Conservation (phyloP, 1,139 yeast genomes). For the Geotrichum klebahnii region DNA sequence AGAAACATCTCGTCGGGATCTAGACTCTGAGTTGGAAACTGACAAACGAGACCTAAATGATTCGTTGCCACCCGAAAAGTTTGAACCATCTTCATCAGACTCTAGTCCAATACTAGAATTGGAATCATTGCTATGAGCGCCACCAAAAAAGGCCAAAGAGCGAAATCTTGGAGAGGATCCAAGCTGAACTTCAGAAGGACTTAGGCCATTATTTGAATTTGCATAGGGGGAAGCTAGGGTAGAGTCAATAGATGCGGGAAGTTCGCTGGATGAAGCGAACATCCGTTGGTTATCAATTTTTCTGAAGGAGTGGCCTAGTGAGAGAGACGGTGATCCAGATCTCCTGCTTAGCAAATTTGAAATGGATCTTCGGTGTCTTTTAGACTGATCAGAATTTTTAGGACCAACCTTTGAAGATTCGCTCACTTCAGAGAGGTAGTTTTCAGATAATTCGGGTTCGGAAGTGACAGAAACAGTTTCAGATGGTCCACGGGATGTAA, state of each 20-base stretch:
- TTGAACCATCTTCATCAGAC: slow-evolving; percentile 25
- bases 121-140: slow-evolving; percentile 29
- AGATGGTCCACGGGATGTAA: slow-evolving; percentile 2
- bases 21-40: not conserved
- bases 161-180: slow-evolving; percentile 19
- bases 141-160: slow-evolving; percentile 21
- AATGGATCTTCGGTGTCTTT: slow-evolving; percentile 12
- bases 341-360: slow-evolving; percentile 17
- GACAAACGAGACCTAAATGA: not conserved
- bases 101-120: slow-evolving; percentile 27
- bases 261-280: slow-evolving; percentile 13
- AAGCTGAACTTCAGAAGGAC: slow-evolving; percentile 4
- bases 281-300: slow-evolving; percentile 16
- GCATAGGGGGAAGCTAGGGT: slow-evolving; percentile 14
- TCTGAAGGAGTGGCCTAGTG: slow-evolving; percentile 13
- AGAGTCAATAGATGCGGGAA: slow-evolving; percentile 14
- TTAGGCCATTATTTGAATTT: not conserved
- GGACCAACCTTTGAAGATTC: not conserved
- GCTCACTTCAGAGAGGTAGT: slow-evolving; percentile 5
- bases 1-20: slow-evolving; percentile 24
- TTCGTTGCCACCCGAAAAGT: slow-evolving; percentile 1
- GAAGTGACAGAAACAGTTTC: slow-evolving; percentile 12
- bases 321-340: slow-evolving; percentile 18
- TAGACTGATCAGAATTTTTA: not conserved
- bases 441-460: not conserved